Percentiles rank a stretch among this genome's conserved stretches.
Evolutionary conservation across 2,329 filamentous ascomycete species (phyloP).

Genomic region (Samsoniella hepiali): DNA sequence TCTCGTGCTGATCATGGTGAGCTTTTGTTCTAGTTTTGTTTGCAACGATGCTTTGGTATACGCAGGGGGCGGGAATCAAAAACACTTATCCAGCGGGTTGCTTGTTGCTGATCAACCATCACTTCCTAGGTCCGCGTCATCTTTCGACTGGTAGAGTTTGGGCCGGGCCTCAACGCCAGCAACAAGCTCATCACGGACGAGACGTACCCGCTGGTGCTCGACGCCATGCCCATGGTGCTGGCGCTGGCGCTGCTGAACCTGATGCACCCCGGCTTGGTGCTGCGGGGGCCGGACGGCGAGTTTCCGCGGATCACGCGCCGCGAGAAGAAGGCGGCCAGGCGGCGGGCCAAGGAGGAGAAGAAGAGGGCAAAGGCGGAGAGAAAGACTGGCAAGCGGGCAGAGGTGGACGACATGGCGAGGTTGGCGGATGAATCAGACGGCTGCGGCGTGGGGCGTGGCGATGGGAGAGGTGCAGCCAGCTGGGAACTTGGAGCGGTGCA

Average conservation of each 20-base stretch:
- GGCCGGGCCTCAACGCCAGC: conserved; percentile 38
- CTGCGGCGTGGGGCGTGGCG: neutral
- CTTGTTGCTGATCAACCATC: conserved; percentile 11
- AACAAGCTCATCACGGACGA: conserved; percentile 49
- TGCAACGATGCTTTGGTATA: neutral
- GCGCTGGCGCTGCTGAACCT: conserved; percentile 40
- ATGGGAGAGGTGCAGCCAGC: neutral
- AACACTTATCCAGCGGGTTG: too few species aligned
- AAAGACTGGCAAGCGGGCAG: conserved; percentile 23
- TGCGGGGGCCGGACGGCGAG: conserved; percentile 43
- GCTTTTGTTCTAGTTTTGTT: conserved; percentile 13
- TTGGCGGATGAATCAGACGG: neutral
- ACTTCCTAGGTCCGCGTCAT: conserved; percentile 50
- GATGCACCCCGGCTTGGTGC: conserved; percentile 46
- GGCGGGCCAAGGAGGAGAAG: conserved; percentile 34
- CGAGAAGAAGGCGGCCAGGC: conserved; percentile 43
- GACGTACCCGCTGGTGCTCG: conserved; percentile 48
- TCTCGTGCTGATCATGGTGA: conserved; percentile 36
- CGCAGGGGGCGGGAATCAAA: too few species aligned
- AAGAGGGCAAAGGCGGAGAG: conserved; percentile 24
- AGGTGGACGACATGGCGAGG: neutral
- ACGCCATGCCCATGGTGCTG: conserved; percentile 56
- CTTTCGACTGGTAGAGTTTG: conserved; percentile 58
- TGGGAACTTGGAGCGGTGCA: neutral
- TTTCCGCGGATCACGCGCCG: conserved; percentile 40